These are phyloP conservation scores for Alopecurus myosuroides DNA, from an alignment of 176 grass and related monocot genomes.

Conservation along the genomic window DNA sequence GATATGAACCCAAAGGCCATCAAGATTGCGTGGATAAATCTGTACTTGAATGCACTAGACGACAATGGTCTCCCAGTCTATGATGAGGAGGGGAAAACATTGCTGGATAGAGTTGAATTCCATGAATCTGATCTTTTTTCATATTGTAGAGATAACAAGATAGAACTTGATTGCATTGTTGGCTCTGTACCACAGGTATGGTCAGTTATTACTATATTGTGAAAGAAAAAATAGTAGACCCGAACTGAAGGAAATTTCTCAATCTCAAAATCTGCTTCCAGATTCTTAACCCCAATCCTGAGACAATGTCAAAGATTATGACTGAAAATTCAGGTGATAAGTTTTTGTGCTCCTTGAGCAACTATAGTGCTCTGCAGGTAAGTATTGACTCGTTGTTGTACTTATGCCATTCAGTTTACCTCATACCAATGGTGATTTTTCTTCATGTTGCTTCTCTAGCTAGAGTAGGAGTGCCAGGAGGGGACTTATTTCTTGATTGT, in stretches of 20 bases:
- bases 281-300: conserved; percentile 97
- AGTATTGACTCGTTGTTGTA: not conserved
- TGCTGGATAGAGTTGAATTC: conserved; percentile 95
- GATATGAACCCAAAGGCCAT: conserved; percentile 89
- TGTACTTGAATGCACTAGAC: conserved; percentile 93
- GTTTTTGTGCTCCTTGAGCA: conserved; percentile 88
- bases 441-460: not conserved
- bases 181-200: conserved; percentile 96
- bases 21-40: conserved; percentile 97
- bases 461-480: not conserved
- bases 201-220: not conserved
- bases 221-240: not conserved
- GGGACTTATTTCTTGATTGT: not conserved
- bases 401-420: not conserved
- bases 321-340: conserved; percentile 83
- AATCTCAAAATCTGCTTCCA: conserved; percentile 25
- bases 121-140: conserved; percentile 91
- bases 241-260: not conserved
- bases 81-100: conserved; percentile 76
- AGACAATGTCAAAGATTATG: conserved; percentile 92
- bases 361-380: conserved; percentile 96
- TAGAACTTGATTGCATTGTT: conserved; percentile 88
- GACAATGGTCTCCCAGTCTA: conserved; percentile 71
- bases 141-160: conserved; percentile 86
- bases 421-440: not conserved